Evolutionary conservation across 2,329 filamentous ascomycete species (phyloP).

Genomic region (Beauveria scarabaeidicola): DNA sequence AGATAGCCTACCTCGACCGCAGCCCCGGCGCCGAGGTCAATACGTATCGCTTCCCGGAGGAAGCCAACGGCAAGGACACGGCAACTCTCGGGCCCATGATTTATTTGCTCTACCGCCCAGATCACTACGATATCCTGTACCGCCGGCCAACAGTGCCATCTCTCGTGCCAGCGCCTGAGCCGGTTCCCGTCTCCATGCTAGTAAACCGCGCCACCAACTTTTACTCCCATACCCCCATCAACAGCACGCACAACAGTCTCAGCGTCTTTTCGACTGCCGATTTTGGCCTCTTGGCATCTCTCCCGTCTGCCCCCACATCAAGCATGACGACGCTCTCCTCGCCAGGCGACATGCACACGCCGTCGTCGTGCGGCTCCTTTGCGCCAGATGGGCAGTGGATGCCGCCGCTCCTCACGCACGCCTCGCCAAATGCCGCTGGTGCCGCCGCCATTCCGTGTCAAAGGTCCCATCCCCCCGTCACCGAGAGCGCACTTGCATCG

Average conservation of each 20-base stretch:
- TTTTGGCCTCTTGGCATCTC: slow-evolving; percentile 31
- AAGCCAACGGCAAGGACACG: slow-evolving; percentile 37
- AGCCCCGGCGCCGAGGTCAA: slow-evolving; percentile 72
- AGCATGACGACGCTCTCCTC: slow-evolving; percentile 27
- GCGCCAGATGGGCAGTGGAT: slow-evolving; percentile 1
- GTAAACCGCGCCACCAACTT: slow-evolving; percentile 45
- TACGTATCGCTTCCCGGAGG: slow-evolving; percentile 54
- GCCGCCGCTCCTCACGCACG: not conserved
- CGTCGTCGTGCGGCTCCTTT: not conserved
- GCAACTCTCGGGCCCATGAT: slow-evolving; percentile 42
- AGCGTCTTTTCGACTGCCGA: slow-evolving; percentile 34
- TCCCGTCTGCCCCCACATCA: slow-evolving; percentile 17
- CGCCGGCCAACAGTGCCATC: slow-evolving; percentile 27
- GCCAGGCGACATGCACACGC: not conserved
- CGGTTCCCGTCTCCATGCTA: slow-evolving; percentile 30
- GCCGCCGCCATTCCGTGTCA: not conserved
- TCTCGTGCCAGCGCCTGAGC: slow-evolving; percentile 16
- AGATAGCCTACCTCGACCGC: slow-evolving; percentile 86
- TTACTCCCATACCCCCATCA: slow-evolving; percentile 36
- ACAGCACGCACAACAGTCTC: slow-evolving; percentile 30
- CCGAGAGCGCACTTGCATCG: not conserved
- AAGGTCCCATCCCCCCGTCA: not conserved
- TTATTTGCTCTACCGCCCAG: slow-evolving; percentile 57
- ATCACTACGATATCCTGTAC: slow-evolving; percentile 94
- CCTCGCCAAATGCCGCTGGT: not conserved